phyloP scores from a whole-genome alignment of 352 stramenopile genomes.

The Phytophthora rubi region DNA sequence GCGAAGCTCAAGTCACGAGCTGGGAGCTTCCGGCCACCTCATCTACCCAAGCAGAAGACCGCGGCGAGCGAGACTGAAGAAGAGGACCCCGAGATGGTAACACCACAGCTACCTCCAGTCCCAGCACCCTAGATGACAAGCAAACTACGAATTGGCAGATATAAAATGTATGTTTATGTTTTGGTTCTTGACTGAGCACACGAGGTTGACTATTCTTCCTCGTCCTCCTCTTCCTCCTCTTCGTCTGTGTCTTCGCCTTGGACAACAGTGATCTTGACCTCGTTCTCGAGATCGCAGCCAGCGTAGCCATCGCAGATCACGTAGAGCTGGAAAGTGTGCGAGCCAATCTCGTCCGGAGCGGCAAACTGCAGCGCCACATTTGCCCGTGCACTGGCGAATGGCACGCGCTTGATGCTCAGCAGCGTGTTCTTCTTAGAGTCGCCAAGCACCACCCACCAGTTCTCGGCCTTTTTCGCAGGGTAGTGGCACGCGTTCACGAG shows the following conservation, averaged over 20 bases:
- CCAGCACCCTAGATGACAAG: slow-evolving; percentile 21
- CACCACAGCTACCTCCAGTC: slow-evolving; percentile 13
- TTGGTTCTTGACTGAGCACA: slow-evolving; percentile 1
- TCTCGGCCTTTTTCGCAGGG: slow-evolving; percentile 95
- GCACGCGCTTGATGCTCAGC: slow-evolving; percentile 97
- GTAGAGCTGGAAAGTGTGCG: slow-evolving; percentile 97
- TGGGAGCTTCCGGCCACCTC: slow-evolving; percentile 20
- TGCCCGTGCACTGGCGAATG: slow-evolving; percentile 80
- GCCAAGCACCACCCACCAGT: slow-evolving; percentile 99
- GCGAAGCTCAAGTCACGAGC: slow-evolving; percentile 53
- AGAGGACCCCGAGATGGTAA: slow-evolving; percentile 38
- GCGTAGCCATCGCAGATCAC: slow-evolving; percentile 99
- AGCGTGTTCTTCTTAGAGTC: slow-evolving; percentile 96
- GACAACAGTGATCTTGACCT: slow-evolving; percentile 74
- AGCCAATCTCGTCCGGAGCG: slow-evolving; percentile 93
- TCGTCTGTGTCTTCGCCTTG: slow-evolving; percentile 52
- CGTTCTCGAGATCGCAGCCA: slow-evolving; percentile 98
- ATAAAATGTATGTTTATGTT: slow-evolving; percentile 42
- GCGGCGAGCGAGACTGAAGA: slow-evolving; percentile 48
- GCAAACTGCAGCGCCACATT: slow-evolving; percentile 96
- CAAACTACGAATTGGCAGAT: slow-evolving; percentile 17
- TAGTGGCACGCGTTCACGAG: slow-evolving; percentile 81
- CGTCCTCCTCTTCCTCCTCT: slow-evolving; percentile 51
- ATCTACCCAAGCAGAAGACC: slow-evolving; percentile 31
- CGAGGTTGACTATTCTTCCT: slow-evolving; percentile 28